Base-by-base conservation (phyloP, 2,329 filamentous ascomycete species). In the Ophiosphaerella herpotricha region DNA sequence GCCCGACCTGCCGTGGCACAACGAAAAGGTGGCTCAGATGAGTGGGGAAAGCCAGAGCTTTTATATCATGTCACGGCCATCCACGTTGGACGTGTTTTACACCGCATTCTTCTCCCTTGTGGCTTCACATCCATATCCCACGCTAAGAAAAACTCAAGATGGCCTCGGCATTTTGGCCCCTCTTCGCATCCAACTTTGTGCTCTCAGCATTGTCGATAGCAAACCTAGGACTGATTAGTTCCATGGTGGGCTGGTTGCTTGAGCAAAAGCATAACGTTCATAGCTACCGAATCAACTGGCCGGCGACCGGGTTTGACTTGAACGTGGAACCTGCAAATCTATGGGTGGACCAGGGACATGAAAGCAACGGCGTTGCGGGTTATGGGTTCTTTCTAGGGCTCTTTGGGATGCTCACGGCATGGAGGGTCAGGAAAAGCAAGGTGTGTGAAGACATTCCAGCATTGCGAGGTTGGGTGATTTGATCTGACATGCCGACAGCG, bases 301-400 rank as follows among this genome's bases (percentile, higher is more conserved):
- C 62, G 13, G 55, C 50, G 21, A 53, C 57, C 3, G 48, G 52
- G 4, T 52, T 64, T 5, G 53, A 57, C 24, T 48, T 70, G n/a
- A 51, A 50, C 9, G 64, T 65, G 1, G 46, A 63, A 18, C 68
- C 68, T 0, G 54, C 61, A 39, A 49, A 66, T 21, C 18, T 71
- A 11, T 70, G 66, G 68, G 43, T 55, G 2, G 62, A 68, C 16
- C 67, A 71, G 50, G 68, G 64, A 13, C 65, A 71, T 33, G 55
- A 47, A 13, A 59, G 57, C 39, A 69, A 69, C 36, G 68, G 64
- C 7, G 63, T 61, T 2, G 68, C 68, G 7, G 66, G 60, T 4
- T 71, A 70, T 54, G 67, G 67, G 8, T 69, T 70, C 49, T 65
- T 71, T 35, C 40, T 70, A 11, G 67, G 67, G 1, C 44, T 70